phyloP scores from a whole-genome alignment of 164 flowering plant genomes.

The Dillenia suffruticosa region DNA sequence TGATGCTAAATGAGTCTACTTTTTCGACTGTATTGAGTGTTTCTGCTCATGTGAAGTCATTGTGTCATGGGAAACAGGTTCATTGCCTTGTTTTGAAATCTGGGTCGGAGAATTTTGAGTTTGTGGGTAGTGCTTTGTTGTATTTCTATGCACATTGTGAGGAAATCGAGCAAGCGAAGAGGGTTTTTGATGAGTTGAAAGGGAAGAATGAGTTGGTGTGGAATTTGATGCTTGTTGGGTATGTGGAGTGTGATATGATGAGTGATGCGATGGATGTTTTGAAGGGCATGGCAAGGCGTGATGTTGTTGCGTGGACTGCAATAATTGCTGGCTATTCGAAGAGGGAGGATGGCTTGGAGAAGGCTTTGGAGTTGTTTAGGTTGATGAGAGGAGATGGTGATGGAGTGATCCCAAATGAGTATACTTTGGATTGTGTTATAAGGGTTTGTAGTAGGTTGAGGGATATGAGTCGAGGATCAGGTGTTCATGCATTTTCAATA shows the following conservation, averaged over 20 bases:
- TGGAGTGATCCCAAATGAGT: conserved; percentile 57
- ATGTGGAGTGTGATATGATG: conserved; percentile 43
- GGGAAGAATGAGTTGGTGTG: conserved; percentile 39
- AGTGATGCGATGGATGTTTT: conserved; percentile 43
- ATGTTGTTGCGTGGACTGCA: conserved; percentile 55
- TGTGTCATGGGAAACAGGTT: conserved; percentile 38
- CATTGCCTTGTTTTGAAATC: conserved; percentile 55
- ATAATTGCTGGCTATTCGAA: conserved; percentile 57
- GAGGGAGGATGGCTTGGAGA: conserved; percentile 36
- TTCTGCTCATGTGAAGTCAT: conserved; percentile 32
- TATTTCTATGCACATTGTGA: conserved; percentile 43
- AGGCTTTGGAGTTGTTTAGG: conserved; percentile 48
- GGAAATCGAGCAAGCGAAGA: conserved; percentile 32
- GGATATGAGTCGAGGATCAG: conserved; percentile 29
- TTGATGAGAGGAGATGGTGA: conserved; percentile 48
- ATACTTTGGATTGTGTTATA: conserved; percentile 53
- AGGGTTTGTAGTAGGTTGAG: conserved; percentile 48
- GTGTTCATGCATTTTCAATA: conserved; percentile 47
- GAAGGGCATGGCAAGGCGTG: conserved; percentile 36
- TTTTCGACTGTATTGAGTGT: conserved; percentile 41
- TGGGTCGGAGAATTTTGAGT: conserved; percentile 41
- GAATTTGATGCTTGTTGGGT: conserved; percentile 59
- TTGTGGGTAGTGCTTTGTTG: conserved; percentile 52
- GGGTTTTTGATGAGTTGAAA: conserved; percentile 39
- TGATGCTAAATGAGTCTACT: conserved; percentile 47